Evolutionary conservation across 2,329 filamentous ascomycete species (phyloP).

Genomic region (Fusarium sp.): DNA sequence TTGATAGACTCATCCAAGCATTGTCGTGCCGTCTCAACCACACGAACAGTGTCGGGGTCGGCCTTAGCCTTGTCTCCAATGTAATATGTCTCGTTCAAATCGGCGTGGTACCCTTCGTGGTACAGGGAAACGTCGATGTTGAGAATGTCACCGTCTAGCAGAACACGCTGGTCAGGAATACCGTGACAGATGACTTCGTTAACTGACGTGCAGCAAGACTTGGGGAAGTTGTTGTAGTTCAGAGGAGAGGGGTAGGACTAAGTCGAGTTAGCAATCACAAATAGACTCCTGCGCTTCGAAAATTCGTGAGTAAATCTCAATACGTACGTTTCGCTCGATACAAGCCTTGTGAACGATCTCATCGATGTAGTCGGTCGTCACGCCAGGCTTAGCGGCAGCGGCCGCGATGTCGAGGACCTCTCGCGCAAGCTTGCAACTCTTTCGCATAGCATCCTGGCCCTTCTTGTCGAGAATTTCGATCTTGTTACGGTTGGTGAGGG

Average conservation of each 20-base stretch:
- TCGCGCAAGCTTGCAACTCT: slow-evolving; percentile 85
- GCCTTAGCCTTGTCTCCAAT: slow-evolving; percentile 88
- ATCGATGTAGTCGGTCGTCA: slow-evolving; percentile 96
- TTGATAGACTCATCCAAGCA: slow-evolving; percentile 92
- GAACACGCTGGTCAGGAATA: slow-evolving; percentile 88
- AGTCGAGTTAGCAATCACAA: slow-evolving; percentile 6
- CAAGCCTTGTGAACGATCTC: slow-evolving; percentile 95
- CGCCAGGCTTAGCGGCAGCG: slow-evolving; percentile 83
- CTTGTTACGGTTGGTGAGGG: slow-evolving; percentile 78
- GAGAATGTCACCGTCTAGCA: slow-evolving; percentile 93
- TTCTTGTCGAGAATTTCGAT: slow-evolving; percentile 83
- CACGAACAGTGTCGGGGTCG: slow-evolving; percentile 86
- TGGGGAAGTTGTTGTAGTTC: slow-evolving; percentile 96
- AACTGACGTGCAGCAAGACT: slow-evolving; percentile 94
- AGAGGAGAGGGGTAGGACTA: slow-evolving; percentile 94
- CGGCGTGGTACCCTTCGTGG: slow-evolving; percentile 93
- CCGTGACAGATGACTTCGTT: slow-evolving; percentile 99
- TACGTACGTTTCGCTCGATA: slow-evolving; percentile 85
- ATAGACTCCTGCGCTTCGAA: background rate
- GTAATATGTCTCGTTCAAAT: slow-evolving; percentile 99
- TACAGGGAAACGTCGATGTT: slow-evolving; percentile 97
- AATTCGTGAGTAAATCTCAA: background rate
- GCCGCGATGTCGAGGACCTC: slow-evolving; percentile 95
- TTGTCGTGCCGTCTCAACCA: slow-evolving; percentile 90
- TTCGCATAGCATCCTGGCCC: slow-evolving; percentile 89